Conservation (phyloP, 1,284 basidiomycete genomes). For the Leccinum solheimii region DNA sequence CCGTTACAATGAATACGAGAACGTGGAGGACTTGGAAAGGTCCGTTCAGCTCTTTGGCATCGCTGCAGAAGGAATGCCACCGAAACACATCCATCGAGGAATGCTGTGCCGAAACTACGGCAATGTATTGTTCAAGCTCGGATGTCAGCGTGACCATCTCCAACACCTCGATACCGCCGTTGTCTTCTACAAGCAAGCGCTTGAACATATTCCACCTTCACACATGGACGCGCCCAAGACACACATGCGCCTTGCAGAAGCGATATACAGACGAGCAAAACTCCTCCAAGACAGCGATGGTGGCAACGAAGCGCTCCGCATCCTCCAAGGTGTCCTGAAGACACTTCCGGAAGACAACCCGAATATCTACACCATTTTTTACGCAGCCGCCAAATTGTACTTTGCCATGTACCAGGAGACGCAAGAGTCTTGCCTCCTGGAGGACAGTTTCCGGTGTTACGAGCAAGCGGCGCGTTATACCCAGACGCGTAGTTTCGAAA, state of each 20-base stretch:
- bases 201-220: slow-evolving; percentile 8
- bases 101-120: slow-evolving; percentile 18
- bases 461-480: slow-evolving; percentile 13
- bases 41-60: slow-evolving; percentile 13
- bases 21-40: slow-evolving; percentile 16
- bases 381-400: not conserved
- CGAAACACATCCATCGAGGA: slow-evolving; percentile 9
- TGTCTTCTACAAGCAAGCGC: slow-evolving; percentile 9
- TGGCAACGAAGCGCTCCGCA: not conserved
- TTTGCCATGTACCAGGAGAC: not conserved
- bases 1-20: slow-evolving; percentile 2
- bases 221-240: slow-evolving; percentile 14
- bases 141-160: not conserved
- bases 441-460: slow-evolving; percentile 18
- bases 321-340: not conserved
- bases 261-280: slow-evolving; percentile 2
- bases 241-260: slow-evolving; percentile 5
- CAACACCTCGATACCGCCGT: slow-evolving; percentile 18
- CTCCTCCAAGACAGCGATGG: not conserved
- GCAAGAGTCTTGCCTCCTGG: slow-evolving; percentile 8
- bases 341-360: slow-evolving; percentile 12
- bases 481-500: slow-evolving; percentile 2
- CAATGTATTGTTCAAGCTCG: slow-evolving; percentile 10
- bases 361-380: not conserved
- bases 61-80: slow-evolving; percentile 16